phyloP scores from a whole-genome alignment of 441 rosid genomes.

The Jatropha multifida region DNA sequence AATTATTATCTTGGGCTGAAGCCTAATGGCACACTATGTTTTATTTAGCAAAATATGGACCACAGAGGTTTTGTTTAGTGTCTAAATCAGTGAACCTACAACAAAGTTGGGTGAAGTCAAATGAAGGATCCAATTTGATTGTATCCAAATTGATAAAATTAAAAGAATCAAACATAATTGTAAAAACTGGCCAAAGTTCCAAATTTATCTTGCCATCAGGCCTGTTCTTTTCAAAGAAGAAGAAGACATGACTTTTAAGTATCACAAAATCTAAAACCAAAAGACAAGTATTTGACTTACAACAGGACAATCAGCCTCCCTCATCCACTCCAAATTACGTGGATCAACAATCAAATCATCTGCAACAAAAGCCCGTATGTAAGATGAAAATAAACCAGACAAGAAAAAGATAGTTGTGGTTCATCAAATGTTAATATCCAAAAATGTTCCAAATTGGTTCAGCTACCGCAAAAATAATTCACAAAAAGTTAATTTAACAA shows the following conservation, averaged over 20 bases:
- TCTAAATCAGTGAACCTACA: no score
- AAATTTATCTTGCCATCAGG: neutral
- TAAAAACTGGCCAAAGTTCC: no score
- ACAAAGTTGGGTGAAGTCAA: no score
- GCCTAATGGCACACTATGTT: no score
- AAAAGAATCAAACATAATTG: no score
- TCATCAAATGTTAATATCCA: slow-evolving; percentile 13
- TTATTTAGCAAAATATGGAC: no score
- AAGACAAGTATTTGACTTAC: slow-evolving; percentile 50
- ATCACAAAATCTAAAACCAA: neutral
- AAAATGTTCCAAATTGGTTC: slow-evolving; percentile 9
- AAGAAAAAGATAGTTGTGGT: slow-evolving; percentile 2
- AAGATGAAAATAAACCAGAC: slow-evolving; percentile 27
- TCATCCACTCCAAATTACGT: slow-evolving; percentile 92
- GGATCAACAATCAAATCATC: slow-evolving; percentile 97
- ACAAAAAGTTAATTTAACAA: neutral
- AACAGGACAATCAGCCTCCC: slow-evolving; percentile 93
- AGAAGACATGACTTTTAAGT: neutral
- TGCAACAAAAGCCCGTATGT: slow-evolving; percentile 33
- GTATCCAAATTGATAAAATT: no score
- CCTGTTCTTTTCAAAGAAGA: neutral
- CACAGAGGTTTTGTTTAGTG: no score
- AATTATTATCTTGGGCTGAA: no score
- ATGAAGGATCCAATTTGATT: no score
- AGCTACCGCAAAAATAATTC: neutral